These are phyloP conservation scores for Pseudocercospora cruenta DNA, from an alignment of 2,329 filamentous ascomycete species.

Conservation along the genomic window DNA sequence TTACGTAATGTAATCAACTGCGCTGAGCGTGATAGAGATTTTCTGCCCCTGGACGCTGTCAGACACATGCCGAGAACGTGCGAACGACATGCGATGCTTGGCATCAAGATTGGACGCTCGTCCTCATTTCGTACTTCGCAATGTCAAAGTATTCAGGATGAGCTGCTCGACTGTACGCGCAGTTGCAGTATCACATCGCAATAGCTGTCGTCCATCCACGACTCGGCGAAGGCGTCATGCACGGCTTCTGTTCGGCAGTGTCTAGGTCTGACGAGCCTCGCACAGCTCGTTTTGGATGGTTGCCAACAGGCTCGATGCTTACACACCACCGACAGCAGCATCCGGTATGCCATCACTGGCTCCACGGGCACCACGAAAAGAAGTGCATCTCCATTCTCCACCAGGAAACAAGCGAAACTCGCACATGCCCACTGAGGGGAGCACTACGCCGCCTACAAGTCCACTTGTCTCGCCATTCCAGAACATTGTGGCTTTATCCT, in stretches of 20 bases:
- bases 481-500: slow-evolving; percentile 13
- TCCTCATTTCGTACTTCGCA: no score
- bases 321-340: neutral
- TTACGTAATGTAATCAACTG: no score
- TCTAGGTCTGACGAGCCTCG: no score
- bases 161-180: neutral
- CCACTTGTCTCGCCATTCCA: slow-evolving; percentile 14
- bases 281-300: no score
- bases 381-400: slow-evolving; percentile 12
- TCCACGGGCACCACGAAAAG: slow-evolving; percentile 11
- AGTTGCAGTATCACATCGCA: neutral
- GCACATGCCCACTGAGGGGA: slow-evolving; percentile 12
- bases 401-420: slow-evolving; percentile 15
- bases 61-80: neutral
- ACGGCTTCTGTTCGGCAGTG: neutral
- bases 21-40: no score
- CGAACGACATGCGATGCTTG: neutral
- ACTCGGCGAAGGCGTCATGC: no score
- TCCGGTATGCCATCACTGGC: slow-evolving; percentile 8
- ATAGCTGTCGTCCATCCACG: neutral
- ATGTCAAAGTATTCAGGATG: no score
- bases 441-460: neutral
- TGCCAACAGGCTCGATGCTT: neutral
- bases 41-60: neutral
- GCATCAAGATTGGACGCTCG: neutral